Base-by-base conservation (phyloP, 768 basidiomycete species). In the Neoboletus magnificus region DNA sequence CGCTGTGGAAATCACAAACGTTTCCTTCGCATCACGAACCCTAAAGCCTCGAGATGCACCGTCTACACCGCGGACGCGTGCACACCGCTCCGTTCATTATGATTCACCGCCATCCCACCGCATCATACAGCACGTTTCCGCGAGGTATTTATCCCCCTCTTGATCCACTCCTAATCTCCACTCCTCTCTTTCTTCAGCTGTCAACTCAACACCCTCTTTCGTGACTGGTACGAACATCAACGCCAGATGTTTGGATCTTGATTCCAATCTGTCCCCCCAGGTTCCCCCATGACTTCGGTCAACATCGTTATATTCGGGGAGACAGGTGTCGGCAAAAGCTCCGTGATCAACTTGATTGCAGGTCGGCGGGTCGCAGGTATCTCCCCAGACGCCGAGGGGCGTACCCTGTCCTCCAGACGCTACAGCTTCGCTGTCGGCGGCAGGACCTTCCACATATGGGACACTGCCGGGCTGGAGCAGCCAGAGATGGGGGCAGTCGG, bases 281-380 rank as follows among this genome's bases (percentile, higher is more conserved):
- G 46, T 52, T 32, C 30, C 48, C 13, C 40, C 54, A 60, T 66
- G 64, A 18, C 53, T 9, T 62, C 62, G 1, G 50, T 65, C 37
- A 79, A 78, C 47, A 62, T 78, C 40, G 66, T 78, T 44, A 41
- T 79, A n/a, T 78, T 78, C 41, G 78, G 77, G 10, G 76, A 77
- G 56, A 71, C 73, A 0, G 74, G 77, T 16, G 54, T 65, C 0
- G 68, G 68, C 33, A 71, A 67, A 58, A 71, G 66, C 52, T 70
- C 67, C 0, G 56, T 71, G n/a, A 62, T 71, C 57, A 69, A 69
- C 51, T 12, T 71, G 49, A 61, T 70, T 20, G 70, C 69, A 5
- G 68, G 67, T 4, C 36, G 12, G 20, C 16, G 29, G 1, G 43
- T 68, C 37, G 68, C 68, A 2, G 42, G 35, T 18, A 36, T 63